Conservation (phyloP, 2,329 filamentous ascomycete genomes). For the Pseudocercospora musae region DNA sequence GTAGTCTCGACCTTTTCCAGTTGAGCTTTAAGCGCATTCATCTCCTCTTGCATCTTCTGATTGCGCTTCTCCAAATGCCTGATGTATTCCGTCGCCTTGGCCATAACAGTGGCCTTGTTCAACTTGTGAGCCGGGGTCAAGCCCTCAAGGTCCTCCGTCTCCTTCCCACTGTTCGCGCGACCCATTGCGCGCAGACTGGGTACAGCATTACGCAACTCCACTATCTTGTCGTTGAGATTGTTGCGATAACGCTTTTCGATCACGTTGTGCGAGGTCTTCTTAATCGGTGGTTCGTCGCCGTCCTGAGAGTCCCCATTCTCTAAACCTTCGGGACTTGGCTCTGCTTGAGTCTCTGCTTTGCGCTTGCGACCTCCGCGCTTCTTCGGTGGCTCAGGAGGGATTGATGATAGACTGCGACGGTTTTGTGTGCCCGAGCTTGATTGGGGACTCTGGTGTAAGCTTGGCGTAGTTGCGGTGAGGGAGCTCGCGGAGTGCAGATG, state of each 20-base stretch:
- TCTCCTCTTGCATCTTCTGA: slow-evolving; percentile 76
- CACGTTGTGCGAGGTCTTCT: slow-evolving; percentile 97
- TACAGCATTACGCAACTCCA: slow-evolving; percentile 84
- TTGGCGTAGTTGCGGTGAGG: slow-evolving; percentile 24
- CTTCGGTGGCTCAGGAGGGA: slow-evolving; percentile 33
- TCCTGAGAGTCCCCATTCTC: slow-evolving; percentile 43
- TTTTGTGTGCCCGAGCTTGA: slow-evolving; percentile 25
- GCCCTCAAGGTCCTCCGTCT: slow-evolving; percentile 68
- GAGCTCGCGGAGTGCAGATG: slow-evolving; percentile 14
- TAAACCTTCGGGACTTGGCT: slow-evolving; percentile 34
- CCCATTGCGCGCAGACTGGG: slow-evolving; percentile 83
- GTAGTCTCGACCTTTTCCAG: slow-evolving; percentile 66
- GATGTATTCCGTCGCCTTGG: slow-evolving; percentile 96
- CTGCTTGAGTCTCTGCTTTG: slow-evolving; percentile 32
- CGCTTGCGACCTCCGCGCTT: slow-evolving; percentile 37
- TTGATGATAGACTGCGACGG: slow-evolving; percentile 32
- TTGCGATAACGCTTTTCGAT: slow-evolving; percentile 96
- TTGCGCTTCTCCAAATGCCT: slow-evolving; percentile 89
- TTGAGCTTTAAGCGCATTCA: slow-evolving; percentile 71
- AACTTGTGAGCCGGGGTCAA: slow-evolving; percentile 83
- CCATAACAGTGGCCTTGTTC: slow-evolving; percentile 95
- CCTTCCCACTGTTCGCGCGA: slow-evolving; percentile 58
- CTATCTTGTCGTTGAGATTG: slow-evolving; percentile 96
- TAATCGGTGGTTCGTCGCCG: slow-evolving; percentile 50
- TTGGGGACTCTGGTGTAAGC: slow-evolving; percentile 32